Conservation (phyloP, 768 basidiomycete genomes). For the Pleurotus sapidus region DNA sequence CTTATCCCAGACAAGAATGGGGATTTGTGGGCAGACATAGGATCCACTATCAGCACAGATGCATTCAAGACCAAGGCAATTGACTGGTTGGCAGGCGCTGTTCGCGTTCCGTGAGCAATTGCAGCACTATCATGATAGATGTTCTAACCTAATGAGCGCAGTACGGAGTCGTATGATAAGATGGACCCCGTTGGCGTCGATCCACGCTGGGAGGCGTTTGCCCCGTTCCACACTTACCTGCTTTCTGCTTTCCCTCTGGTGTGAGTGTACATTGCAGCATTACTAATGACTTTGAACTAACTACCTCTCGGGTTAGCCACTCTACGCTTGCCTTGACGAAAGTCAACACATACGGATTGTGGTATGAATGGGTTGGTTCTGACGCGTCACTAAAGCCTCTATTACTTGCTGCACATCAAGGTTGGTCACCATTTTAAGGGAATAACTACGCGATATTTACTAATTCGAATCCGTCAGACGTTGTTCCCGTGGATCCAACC, state of each 20-base stretch:
- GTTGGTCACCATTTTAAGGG: slow-evolving; percentile 21
- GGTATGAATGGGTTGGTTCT: slow-evolving; percentile 71
- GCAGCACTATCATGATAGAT: background rate
- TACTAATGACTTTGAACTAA: background rate
- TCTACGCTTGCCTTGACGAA: slow-evolving; percentile 56
- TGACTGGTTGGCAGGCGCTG: slow-evolving; percentile 47
- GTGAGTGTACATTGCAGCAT: slow-evolving; percentile 35
- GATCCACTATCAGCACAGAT: slow-evolving; percentile 26
- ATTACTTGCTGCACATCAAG: slow-evolving; percentile 68
- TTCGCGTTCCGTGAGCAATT: slow-evolving; percentile 37
- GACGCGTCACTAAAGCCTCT: slow-evolving; percentile 64
- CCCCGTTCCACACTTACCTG: slow-evolving; percentile 54
- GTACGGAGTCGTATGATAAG: slow-evolving; percentile 53
- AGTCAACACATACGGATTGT: slow-evolving; percentile 75
- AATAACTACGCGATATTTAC: background rate
- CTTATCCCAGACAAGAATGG: slow-evolving; percentile 38
- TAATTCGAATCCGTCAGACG: slow-evolving; percentile 35
- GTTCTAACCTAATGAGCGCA: slow-evolving; percentile 14
- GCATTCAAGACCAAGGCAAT: slow-evolving; percentile 39
- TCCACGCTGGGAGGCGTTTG: slow-evolving; percentile 53
- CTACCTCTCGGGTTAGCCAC: slow-evolving; percentile 38
- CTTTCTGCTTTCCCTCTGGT: slow-evolving; percentile 54
- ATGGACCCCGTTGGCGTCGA: slow-evolving; percentile 47
- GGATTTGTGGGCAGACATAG: slow-evolving; percentile 31
- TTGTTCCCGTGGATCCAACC: slow-evolving; percentile 55